Conservation (phyloP, 164 flowering plant genomes). For the Umbellularia californica region DNA sequence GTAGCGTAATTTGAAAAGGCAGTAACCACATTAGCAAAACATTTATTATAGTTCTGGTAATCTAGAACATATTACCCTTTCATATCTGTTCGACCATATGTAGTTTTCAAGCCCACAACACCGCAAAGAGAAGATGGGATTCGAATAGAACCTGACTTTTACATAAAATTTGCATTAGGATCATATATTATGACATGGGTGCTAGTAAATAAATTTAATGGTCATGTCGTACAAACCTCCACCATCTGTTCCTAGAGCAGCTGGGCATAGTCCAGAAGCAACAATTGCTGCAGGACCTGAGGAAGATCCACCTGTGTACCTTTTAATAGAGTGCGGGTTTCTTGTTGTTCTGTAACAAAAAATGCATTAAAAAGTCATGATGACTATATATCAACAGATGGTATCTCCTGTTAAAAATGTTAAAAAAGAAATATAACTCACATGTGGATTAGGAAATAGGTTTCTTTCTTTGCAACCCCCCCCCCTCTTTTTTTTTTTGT, state of each 20-base stretch:
- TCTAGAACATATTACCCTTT: conserved; percentile 21
- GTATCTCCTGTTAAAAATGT: not conserved
- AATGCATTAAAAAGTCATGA: not conserved
- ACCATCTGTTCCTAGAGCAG: conserved; percentile 95
- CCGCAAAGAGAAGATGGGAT: conserved; percentile 98
- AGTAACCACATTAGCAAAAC: not conserved
- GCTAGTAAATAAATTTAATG: not conserved
- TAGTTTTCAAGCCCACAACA: conserved; percentile 84
- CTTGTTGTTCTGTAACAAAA: conserved; percentile 59
- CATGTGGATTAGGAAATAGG: no score
- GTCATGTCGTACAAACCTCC: conserved; percentile 61
- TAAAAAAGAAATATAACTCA: no score
- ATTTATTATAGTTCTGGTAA: not conserved
- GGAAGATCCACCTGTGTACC: conserved; percentile 98
- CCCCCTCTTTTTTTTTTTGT: no score
- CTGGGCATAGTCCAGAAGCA: conserved; percentile 88
- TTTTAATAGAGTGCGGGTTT: conserved; percentile 78
- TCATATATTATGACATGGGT: conserved; percentile 8
- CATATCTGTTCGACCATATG: conserved; percentile 65
- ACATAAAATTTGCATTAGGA: conserved; percentile 9
- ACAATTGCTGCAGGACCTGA: conserved; percentile 96
- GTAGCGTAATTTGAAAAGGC: not conserved
- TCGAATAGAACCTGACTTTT: conserved; percentile 76
- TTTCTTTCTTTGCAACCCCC: no score
- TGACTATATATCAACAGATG: not conserved